A percentile compares a stretch with the other conserved stretches of the same genome.
Conservation (phyloP, 2,329 filamentous ascomycete species). For the Aspergillus ochraceus region DNA sequence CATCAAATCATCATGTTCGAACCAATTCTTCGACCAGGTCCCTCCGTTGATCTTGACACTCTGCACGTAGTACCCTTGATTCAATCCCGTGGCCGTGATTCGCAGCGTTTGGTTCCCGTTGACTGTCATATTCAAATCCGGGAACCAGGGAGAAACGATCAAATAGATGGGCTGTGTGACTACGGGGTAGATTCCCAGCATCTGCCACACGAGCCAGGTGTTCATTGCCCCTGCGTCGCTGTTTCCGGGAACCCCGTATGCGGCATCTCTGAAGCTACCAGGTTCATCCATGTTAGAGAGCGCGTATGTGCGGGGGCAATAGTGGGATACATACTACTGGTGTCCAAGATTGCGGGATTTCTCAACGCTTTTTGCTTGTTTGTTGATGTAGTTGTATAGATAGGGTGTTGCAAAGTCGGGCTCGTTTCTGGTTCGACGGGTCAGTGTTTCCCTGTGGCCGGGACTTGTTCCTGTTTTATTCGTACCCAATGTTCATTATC, state of each 20-base stretch:
- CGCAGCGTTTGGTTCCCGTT: slow-evolving; percentile 38
- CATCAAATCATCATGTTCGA: slow-evolving; percentile 52
- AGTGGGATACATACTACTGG: slow-evolving; percentile 40
- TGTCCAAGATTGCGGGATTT: slow-evolving; percentile 60
- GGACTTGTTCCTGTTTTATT: not conserved
- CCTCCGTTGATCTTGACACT: slow-evolving; percentile 55
- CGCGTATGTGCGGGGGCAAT: not conserved
- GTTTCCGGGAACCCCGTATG: slow-evolving; percentile 65
- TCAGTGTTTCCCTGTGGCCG: not conserved
- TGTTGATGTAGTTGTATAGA: slow-evolving; percentile 67
- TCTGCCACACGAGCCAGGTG: slow-evolving; percentile 53
- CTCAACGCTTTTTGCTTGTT: slow-evolving; percentile 63
- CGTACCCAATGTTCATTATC: slow-evolving; percentile 56
- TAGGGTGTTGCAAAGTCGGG: slow-evolving; percentile 67
- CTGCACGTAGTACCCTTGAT: slow-evolving; percentile 54
- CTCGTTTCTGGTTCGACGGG: slow-evolving; percentile 54
- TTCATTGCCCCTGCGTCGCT: slow-evolving; percentile 62
- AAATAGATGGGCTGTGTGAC: slow-evolving; percentile 51
- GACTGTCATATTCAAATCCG: slow-evolving; percentile 35
- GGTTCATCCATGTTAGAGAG: not conserved
- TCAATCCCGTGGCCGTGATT: slow-evolving; percentile 49
- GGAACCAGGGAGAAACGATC: slow-evolving; percentile 49
- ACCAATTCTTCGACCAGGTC: slow-evolving; percentile 56
- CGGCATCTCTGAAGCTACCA: slow-evolving; percentile 53
- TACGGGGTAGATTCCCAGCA: slow-evolving; percentile 51